Conservation (phyloP, 2,329 filamentous ascomycete species). For the Penicillium digitatum region DNA sequence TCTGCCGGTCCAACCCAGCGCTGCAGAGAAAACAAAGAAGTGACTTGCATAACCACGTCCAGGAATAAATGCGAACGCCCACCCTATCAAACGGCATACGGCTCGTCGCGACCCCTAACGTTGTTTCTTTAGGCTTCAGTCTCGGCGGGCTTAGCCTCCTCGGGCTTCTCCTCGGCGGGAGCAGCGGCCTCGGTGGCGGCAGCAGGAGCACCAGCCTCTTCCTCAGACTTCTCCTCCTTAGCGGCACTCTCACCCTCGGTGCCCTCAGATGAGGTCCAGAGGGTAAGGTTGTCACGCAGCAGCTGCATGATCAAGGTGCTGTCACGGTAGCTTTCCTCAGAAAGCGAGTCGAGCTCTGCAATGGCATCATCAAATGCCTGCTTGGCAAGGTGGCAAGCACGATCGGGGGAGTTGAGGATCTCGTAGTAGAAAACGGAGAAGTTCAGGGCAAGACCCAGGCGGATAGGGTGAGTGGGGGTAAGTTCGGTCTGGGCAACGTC, state of each 20-base stretch:
- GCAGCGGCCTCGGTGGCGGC: constrained; percentile 32
- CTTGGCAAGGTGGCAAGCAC: constrained; percentile 97
- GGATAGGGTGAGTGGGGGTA: constrained; percentile 95
- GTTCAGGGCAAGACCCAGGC: constrained; percentile 94
- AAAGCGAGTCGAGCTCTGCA: constrained; percentile 95
- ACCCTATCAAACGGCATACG: constrained; percentile 29
- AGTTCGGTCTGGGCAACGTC: constrained; percentile 97
- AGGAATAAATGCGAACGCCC: constrained; percentile 35
- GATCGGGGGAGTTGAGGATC: constrained; percentile 96
- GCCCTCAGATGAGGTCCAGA: constrained; percentile 94
- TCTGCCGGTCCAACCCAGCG: constrained; percentile 37
- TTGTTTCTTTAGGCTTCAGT: constrained; percentile 32
- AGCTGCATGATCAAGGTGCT: constrained; percentile 99
- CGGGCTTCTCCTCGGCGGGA: constrained; percentile 40
- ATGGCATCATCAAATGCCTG: constrained; percentile 99
- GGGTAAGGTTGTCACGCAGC: constrained; percentile 93
- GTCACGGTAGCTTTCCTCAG: constrained; percentile 97
- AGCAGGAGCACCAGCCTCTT: constrained; percentile 33
- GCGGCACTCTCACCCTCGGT: constrained; percentile 61
- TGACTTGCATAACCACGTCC: constrained; percentile 35
- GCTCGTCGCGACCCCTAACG: constrained; percentile 17
- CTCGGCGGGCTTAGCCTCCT: constrained; percentile 38
- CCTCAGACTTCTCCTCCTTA: constrained; percentile 59
- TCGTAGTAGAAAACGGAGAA: constrained; percentile 99
- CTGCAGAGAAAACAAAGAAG: constrained; percentile 33